Percentiles rank a stretch among this genome's conserved stretches.
Evolutionary conservation across 768 basidiomycete species (phyloP).

Genomic region (Tricholoma terreum): DNA sequence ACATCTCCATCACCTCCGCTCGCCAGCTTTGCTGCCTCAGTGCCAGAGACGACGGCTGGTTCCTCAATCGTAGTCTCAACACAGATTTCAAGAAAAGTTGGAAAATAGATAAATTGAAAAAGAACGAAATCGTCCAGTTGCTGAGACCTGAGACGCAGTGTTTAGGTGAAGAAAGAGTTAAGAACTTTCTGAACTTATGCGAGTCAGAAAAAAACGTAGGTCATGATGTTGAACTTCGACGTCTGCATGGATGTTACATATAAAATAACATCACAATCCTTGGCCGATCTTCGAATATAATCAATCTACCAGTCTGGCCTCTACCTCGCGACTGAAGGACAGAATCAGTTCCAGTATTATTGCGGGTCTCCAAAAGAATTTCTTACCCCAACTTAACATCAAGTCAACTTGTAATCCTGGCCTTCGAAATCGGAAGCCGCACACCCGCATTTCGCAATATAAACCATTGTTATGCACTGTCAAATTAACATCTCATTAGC

Average conservation of each 20-base stretch:
- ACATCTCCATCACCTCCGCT: slow-evolving; percentile 16
- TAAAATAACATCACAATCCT: slow-evolving; percentile 89
- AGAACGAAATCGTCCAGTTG: too few species aligned
- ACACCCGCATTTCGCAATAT: slow-evolving; percentile 69
- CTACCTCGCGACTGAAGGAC: slow-evolving; percentile 69
- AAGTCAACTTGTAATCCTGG: slow-evolving; percentile 80
- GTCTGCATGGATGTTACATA: too few species aligned
- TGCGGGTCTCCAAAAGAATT: too few species aligned
- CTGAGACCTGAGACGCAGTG: too few species aligned
- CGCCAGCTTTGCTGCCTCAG: slow-evolving; percentile 8
- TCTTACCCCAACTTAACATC: too few species aligned
- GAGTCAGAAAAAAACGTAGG: too few species aligned
- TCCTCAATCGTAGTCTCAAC: slow-evolving; percentile 74
- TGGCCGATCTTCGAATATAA: slow-evolving; percentile 88
- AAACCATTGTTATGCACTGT: slow-evolving; percentile 68
- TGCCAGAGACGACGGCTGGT: too few species aligned
- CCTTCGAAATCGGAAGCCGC: slow-evolving; percentile 73
- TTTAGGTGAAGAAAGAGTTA: too few species aligned
- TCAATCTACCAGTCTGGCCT: slow-evolving; percentile 77
- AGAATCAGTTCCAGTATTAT: not conserved
- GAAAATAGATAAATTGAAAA: too few species aligned
- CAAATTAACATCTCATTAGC: not conserved
- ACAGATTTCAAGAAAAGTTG: too few species aligned
- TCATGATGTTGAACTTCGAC: slow-evolving; percentile 11
- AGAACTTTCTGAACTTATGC: too few species aligned